These are phyloP conservation scores for Cryptococcus sp. DNA, from an alignment of 1,284 basidiomycete genomes.

Conservation along the genomic window DNA sequence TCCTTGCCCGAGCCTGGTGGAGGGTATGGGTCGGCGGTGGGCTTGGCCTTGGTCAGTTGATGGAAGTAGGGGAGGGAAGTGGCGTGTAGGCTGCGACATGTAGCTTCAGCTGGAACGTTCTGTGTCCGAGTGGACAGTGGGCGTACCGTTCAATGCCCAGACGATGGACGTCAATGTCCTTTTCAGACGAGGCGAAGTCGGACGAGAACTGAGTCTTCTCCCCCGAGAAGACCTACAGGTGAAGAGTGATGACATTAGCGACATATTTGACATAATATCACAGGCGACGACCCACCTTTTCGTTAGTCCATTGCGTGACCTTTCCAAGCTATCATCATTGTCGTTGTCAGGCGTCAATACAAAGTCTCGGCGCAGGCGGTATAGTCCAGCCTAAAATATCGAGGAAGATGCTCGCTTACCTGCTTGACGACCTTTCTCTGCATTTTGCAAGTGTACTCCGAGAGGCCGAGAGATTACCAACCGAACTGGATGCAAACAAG, in stretches of 20 bases:
- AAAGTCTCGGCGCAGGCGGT: too few species aligned
- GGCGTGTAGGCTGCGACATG: constrained; percentile 42
- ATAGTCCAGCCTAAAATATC: background rate
- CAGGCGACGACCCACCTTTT: constrained; percentile 36
- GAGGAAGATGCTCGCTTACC: constrained; percentile 22
- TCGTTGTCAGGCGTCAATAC: background rate
- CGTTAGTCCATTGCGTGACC: constrained; percentile 53
- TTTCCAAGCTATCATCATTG: constrained; percentile 42
- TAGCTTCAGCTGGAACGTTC: background rate
- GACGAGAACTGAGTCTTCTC: constrained; percentile 64
- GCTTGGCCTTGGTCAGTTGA: constrained; percentile 46
- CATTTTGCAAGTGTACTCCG: constrained; percentile 29
- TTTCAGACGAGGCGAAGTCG: constrained; percentile 68
- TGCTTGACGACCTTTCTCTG: constrained; percentile 52
- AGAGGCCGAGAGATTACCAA: too few species aligned
- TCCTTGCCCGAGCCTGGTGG: constrained; percentile 45
- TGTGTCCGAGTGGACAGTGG: background rate
- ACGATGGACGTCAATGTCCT: constrained; percentile 67
- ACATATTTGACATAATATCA: background rate
- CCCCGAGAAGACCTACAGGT: constrained; percentile 62
- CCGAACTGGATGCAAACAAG: too few species aligned
- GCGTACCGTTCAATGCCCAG: constrained; percentile 65
- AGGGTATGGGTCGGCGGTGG: constrained; percentile 49
- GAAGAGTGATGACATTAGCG: background rate
- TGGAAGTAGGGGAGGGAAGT: constrained; percentile 49